Base-by-base conservation (phyloP, 2,329 filamentous ascomycete genomes). In the Canariomyces notabilis region DNA sequence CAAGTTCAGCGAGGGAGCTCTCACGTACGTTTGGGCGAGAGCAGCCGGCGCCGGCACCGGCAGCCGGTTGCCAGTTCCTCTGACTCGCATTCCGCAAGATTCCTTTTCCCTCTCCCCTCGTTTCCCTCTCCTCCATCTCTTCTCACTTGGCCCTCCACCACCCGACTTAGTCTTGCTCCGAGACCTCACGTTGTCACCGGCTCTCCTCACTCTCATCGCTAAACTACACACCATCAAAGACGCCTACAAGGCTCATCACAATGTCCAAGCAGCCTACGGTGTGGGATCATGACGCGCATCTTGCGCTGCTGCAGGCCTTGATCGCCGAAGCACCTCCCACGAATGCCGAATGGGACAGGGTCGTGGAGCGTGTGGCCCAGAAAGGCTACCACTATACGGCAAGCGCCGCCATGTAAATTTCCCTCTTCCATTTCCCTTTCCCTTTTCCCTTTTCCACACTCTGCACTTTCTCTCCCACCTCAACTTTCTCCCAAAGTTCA, bases 301-400 rank as follows among this genome's bases (percentile, higher is more conserved):
- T 58, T 54, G 35, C 56, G 18, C 60, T 64, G n/a, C 58, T 74
- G 6, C 62, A 71, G 56, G 56, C 56, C 0, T 57, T 70, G 4
- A 59, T 75, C 32, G 54, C 59, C 0, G 57, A 51, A 29, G 46
- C 53, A 2, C 46, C 53, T 6, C 51, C 57, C 5, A 47, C 29
- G 11, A 31, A 42, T 0, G n/a, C 29, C 0, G 42, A 61, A 47
- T 63, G 61, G 61, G 52, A 58, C 1, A 48, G 38, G 18, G 52
- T 62, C 37, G 29, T 57, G 8, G 37, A 42, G 1, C 40, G 50
- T 4, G 56, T 64, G 3, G 12, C 23, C 3, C 21, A 42, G 5
- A 61, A 63, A 45, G 70, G 69, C 8, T 71, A 74, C 44, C 53
- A 54, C 0, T 73, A 71, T 42, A 65, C 64, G 3, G 59, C 66